Evolutionary conservation across 768 basidiomycete genomes (phyloP).

Genomic region (Boletus rufocinnamomeus): DNA sequence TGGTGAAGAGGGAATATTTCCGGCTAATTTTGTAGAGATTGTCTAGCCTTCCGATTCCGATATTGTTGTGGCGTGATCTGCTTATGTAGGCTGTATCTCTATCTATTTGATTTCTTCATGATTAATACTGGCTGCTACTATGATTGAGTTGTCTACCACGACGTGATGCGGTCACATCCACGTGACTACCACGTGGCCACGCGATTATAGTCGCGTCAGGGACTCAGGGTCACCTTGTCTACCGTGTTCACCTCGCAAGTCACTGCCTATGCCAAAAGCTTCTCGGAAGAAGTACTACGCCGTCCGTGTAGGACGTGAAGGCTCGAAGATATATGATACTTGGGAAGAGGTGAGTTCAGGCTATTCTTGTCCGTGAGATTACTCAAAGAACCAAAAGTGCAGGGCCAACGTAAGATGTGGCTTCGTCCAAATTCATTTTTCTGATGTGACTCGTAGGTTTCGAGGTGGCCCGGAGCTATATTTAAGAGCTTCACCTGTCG

Average conservation of each 20-base stretch:
- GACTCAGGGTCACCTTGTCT: too few relatives aligned
- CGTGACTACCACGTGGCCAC: not conserved
- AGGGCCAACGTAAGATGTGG: constrained; percentile 41
- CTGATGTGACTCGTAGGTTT: constrained; percentile 41
- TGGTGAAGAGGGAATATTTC: constrained; percentile 67
- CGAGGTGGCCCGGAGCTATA: constrained; percentile 51
- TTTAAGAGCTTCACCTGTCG: constrained; percentile 53
- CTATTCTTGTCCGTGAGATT: not conserved
- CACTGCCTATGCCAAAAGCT: constrained; percentile 32
- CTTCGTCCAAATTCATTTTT: not conserved
- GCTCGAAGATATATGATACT: constrained; percentile 54
- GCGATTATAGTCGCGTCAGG: not conserved
- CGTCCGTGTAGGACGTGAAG: constrained; percentile 57
- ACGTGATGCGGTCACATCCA: too few relatives aligned
- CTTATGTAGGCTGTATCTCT: constrained; percentile 1
- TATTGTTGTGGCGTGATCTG: constrained; percentile 1
- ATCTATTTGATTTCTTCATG: constrained; percentile 1
- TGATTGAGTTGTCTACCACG: too few relatives aligned
- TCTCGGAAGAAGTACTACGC: constrained; percentile 56
- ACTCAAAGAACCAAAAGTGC: constrained; percentile 38
- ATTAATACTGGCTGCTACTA: not conserved
- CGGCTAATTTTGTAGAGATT: constrained; percentile 83
- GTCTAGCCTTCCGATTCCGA: constrained; percentile 27
- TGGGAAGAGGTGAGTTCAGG: constrained; percentile 58
- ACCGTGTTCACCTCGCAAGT: not conserved